These are phyloP conservation scores for Endocladia muricata DNA, from an alignment of 31 red algal species.

Conservation along the genomic window DNA sequence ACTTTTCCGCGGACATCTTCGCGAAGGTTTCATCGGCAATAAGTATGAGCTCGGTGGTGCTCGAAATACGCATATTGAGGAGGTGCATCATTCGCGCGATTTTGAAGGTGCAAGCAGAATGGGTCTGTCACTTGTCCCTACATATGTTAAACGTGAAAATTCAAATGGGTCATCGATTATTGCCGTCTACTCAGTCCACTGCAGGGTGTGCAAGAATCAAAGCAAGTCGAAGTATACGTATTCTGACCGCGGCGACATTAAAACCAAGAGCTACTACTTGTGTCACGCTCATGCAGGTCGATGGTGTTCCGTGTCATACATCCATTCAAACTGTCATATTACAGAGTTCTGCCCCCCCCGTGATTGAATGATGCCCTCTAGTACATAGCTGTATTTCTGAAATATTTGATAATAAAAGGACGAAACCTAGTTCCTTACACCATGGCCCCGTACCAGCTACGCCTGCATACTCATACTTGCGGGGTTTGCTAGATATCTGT, in stretches of 20 bases:
- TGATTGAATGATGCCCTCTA: too few species aligned
- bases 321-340: too few species aligned
- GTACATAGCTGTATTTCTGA: too few species aligned
- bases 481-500: not conserved
- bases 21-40: conserved; percentile 26
- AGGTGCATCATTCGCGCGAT: not conserved
- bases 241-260: too few species aligned
- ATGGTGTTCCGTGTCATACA: too few species aligned
- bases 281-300: too few species aligned
- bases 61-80: not conserved
- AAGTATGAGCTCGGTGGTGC: not conserved
- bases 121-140: not conserved
- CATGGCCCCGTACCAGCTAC: too few species aligned
- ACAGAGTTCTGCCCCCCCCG: too few species aligned
- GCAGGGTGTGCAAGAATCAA: not conserved
- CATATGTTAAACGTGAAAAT: not conserved
- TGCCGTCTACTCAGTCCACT: not conserved
- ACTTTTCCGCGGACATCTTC: not conserved
- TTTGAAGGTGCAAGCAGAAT: not conserved
- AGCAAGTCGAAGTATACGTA: not conserved
- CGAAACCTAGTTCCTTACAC: not conserved
- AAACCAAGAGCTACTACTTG: too few species aligned
- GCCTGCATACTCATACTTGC: not conserved
- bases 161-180: not conserved
- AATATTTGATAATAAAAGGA: not conserved